These are phyloP conservation scores for Huntiella abstrusa DNA, from an alignment of 2,329 filamentous ascomycete genomes.

Conservation along the genomic window DNA sequence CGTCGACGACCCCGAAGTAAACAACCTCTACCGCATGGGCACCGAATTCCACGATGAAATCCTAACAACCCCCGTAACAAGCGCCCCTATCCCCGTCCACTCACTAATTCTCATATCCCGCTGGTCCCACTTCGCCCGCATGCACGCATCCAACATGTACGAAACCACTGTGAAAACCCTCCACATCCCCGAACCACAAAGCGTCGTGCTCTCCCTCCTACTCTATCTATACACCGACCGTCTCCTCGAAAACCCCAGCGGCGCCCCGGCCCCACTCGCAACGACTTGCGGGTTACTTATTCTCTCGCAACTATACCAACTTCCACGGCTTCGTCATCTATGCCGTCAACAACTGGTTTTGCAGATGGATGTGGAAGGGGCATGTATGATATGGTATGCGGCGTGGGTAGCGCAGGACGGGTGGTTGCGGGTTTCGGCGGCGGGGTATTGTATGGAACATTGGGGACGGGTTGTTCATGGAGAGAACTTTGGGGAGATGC, in stretches of 20 bases:
- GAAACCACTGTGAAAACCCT: conserved; percentile 95
- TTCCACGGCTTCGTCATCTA: conserved; percentile 75
- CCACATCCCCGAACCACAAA: conserved; percentile 94
- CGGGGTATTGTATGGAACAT: conserved; percentile 74
- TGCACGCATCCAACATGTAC: conserved; percentile 88
- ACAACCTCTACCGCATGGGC: conserved; percentile 71
- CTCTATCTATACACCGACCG: conserved; percentile 95
- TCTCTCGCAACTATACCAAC: conserved; percentile 96
- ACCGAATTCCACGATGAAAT: conserved; percentile 59
- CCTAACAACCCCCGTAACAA: conserved; percentile 52
- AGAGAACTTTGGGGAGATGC: conserved; percentile 64
- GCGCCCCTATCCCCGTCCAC: conserved; percentile 80
- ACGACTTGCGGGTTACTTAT: conserved; percentile 89
- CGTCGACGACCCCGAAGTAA: conserved; percentile 62
- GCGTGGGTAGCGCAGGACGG: conserved; percentile 79
- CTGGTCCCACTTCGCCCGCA: conserved; percentile 87
- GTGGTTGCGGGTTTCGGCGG: conserved; percentile 78
- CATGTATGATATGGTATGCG: conserved; percentile 90
- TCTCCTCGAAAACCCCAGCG: conserved; percentile 46
- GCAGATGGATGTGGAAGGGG: conserved; percentile 85
- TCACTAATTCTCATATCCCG: conserved; percentile 84
- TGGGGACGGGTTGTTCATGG: conserved; percentile 92
- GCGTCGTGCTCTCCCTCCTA: conserved; percentile 81
- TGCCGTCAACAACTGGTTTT: conserved; percentile 80
- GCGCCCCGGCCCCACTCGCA: conserved; percentile 57